Base-by-base conservation (phyloP, 768 basidiomycete genomes). In the Rhizopogon vulgaris region DNA sequence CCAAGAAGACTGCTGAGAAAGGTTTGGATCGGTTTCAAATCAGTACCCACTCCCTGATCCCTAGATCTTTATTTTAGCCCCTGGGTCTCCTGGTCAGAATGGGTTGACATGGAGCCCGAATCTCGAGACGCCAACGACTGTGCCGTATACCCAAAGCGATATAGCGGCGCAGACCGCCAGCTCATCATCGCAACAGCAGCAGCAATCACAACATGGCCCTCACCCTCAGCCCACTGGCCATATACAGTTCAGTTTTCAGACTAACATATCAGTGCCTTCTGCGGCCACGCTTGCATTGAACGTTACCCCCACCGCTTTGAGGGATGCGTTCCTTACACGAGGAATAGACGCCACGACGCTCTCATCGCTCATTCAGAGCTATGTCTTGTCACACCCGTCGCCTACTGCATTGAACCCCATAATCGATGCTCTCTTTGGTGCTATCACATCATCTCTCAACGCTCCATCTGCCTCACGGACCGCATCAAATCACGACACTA, bases 371-470 rank as follows among this genome's bases (percentile, higher is more conserved):
- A 77, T 83, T 36, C 77, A 79, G 52, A 69, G 70, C 17, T 81
- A 72, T 52, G 73, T 73, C 34, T 61, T 73, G 17, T 68, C 74
- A 4, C 73, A 79, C 52, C 76, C 78, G 2, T 79, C 78, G 0
- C 61, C 73, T 2, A 77, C 77, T 0, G 76, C 81, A 1, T 69
- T 84, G 12, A 73, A 73, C 0, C 69, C 76, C 2, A 73, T 80
- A 28, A 63, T 84, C 3, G 71, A 74, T 32, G 75, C 78, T 8
- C 70, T 84, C 4, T 84, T 83, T 53, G 79, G 80, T 28, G 81
- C 80, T 1, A 54, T 59, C n/a, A 56, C 67, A 3, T 53, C 41
- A 64, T 75, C 47, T 9, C 41, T 60, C 11, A 58, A 41, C 0
- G 46, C 56, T 8, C 43, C 59, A 3, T 36, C 63, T 3, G 68